Evolutionary conservation across 2,329 filamentous ascomycete species (phyloP).

Genomic region (Cladorrhinum sp.): DNA sequence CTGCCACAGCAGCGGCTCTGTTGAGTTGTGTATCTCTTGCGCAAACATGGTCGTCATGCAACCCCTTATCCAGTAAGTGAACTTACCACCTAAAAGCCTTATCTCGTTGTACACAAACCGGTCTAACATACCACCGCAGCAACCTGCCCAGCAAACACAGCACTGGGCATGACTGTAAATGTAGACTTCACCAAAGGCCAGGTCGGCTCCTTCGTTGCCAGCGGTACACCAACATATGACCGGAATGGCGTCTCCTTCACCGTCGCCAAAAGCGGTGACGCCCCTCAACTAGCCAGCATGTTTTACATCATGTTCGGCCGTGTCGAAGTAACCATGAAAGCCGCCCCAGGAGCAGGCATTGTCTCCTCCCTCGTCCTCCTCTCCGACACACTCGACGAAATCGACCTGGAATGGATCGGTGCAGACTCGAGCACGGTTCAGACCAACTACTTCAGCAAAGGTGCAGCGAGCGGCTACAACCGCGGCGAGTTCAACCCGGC

Average conservation of each 20-base stretch:
- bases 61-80: conserved; percentile 31
- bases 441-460: conserved; percentile 96
- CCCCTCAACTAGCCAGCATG: conserved; percentile 80
- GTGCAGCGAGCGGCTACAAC: conserved; percentile 79
- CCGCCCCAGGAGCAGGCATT: conserved; percentile 84
- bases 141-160: conserved; percentile 72
- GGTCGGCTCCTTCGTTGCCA: conserved; percentile 73
- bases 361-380: conserved; percentile 89
- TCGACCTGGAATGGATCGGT: conserved; percentile 96
- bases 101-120: too few species aligned
- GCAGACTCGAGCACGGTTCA: conserved; percentile 76
- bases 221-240: conserved; percentile 67
- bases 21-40: conserved; percentile 24
- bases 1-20: conserved; percentile 22
- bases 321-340: conserved; percentile 80
- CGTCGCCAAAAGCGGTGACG: conserved; percentile 72
- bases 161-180: conserved; percentile 75
- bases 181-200: conserved; percentile 78
- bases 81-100: too few species aligned
- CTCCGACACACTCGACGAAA: conserved; percentile 90
- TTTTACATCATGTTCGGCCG: conserved; percentile 99
- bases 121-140: conserved; percentile 33
- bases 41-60: conserved; percentile 35
- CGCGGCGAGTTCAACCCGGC: conserved; percentile 77
- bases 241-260: conserved; percentile 78